Evolutionary conservation across 2,329 filamentous ascomycete genomes (phyloP), one percentile per base, ranked within the genome.

Genomic region (Talaromyces sp.): DNA sequence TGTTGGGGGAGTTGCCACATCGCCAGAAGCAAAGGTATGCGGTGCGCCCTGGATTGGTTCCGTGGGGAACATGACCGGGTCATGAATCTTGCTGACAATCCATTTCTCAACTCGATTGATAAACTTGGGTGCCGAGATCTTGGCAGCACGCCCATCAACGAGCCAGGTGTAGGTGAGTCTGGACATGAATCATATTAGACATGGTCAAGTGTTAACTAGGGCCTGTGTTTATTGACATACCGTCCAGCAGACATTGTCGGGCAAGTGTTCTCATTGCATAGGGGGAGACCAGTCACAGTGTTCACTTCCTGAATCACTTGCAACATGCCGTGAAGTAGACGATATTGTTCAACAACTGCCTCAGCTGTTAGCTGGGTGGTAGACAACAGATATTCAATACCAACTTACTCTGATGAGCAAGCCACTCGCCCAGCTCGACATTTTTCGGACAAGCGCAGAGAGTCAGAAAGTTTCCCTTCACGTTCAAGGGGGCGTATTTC

Each of bases 381-480:
- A 42, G 5, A 55, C 51, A 52, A 31, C 34, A 53, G 62, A 18
- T 34, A 12, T 27, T 18, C 64, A 51, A 68, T 61, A 34, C 56
- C n/a, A 56, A 70, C 79, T 73, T 83, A 96, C 94, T 88, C 83
- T 97, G 94, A 76, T 97, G 92, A 65, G 93, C 93, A 68, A 97
- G 85, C 94, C 94, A 98, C 78, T 98, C 94, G 67, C 92, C 94
- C 73, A 92, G 87, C 71, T 97, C 94, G 53, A 97, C 91, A 61
- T 95, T 93, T 80, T 94, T 93, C 27, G 94, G 94, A 72, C 93
- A 89, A 56, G 92, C 92, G 70, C 93, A 96, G 63, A 98, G 79
- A 10, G 94, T 97, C 89, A 96, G 92, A 74, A 98, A 97, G 80
- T 97, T 98, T 63, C 94, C 94, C 81, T 94, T 96, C 71, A 97